Evolutionary conservation across 805 yeast species (phyloP).

Genomic region (Metschnikowia matae): DNA sequence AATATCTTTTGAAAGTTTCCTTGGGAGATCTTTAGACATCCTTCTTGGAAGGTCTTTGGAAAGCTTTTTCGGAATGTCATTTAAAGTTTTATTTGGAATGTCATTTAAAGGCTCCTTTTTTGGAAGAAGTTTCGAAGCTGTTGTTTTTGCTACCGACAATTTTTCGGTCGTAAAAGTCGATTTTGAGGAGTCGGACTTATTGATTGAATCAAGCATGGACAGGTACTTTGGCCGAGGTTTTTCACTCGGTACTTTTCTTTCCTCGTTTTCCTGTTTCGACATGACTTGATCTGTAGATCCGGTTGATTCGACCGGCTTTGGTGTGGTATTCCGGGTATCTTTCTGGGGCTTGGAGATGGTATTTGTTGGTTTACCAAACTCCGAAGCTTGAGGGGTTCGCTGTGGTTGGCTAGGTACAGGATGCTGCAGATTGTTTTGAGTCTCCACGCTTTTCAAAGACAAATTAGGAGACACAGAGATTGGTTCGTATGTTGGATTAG

Average conservation of each 20-base stretch:
- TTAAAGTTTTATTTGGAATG: neutral
- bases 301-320: neutral
- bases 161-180: neutral
- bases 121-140: neutral
- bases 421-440: neutral
- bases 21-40: neutral
- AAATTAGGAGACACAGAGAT: constrained; percentile 3
- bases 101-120: neutral
- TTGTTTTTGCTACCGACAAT: neutral
- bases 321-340: neutral
- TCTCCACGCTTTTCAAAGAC: neutral
- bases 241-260: neutral
- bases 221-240: neutral
- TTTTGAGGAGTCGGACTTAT: neutral
- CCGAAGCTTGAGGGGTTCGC: neutral
- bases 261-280: neutral
- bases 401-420: neutral
- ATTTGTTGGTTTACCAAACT: neutral
- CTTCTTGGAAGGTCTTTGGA: neutral
- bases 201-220: constrained; percentile 1
- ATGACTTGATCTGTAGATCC: neutral
- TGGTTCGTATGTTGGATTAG: constrained; percentile 2
- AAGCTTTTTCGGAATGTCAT: neutral
- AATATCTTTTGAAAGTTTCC: neutral
- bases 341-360: neutral